Base-by-base conservation (phyloP, 2,329 filamentous ascomycete species). In the Beauveria asiatica region DNA sequence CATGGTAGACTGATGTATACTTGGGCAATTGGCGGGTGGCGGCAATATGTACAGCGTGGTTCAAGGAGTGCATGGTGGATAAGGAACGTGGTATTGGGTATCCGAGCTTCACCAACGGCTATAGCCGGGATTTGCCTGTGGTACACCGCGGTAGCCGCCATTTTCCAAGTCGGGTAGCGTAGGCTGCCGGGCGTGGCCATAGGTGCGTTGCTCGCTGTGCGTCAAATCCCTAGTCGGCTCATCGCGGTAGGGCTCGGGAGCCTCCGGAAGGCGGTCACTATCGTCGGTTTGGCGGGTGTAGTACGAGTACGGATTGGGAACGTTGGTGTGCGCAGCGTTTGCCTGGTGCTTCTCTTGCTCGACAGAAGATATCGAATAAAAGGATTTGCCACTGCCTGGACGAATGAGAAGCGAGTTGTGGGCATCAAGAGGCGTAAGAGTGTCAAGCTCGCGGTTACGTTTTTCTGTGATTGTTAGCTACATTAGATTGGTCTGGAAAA, bases 401-500 rank as follows among this genome's bases (percentile, higher is more conserved):
- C 74, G 82, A 57, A 88, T 84, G 61, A 96, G 85, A 21, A 97
- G 83, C 13, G 89, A 92, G 78, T 93, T 93, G 70, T 90, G 88
- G 1, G 91, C 89, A 69, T 95, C 90, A 44, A 96, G 83, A 5
- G 92, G 89, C 1, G 92, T 97, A 54, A 97, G 84, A 62, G 85
- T 86, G 73, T 96, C 92, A 62, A 88, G 76, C 66, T 94, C 89
- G 65, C 87, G 57, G 39, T 54, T 86, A 68, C 85, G 83, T 79
- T 93, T 90, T 74, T 92, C 89, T 91, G 73, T 61, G 7, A n/a
- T 48, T 42, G 64, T 75, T 72, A 72, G 68, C 57, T 61, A 52
- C 2, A 17, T 27, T 46, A 69, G 51, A 46, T 60, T 33, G 8
- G 3, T 11, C 2, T 39, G 42, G 16, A 5, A 54, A 21, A 23